Evolutionary conservation across 225 moss, liverwort and hornwort genomes (phyloP).

Genomic region (Ulota crispa): DNA sequence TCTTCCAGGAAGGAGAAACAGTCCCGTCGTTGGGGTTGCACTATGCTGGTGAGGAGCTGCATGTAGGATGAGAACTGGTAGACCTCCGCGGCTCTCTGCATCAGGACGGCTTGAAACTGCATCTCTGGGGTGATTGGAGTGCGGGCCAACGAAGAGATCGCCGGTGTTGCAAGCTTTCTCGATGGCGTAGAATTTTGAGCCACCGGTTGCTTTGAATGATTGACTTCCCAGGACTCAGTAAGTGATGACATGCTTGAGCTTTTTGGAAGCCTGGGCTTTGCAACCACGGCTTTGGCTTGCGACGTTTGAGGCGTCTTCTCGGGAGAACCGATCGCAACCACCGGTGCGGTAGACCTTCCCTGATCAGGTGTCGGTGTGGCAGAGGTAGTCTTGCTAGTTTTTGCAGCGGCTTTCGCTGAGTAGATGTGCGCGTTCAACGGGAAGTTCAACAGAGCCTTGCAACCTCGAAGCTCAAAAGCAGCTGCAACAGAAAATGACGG

Average conservation of each 20-base stretch:
- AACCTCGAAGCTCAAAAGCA: slow-evolving; percentile 58
- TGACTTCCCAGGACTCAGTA: neutral
- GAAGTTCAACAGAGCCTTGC: slow-evolving; percentile 56
- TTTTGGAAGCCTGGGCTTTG: neutral
- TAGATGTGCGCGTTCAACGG: slow-evolving; percentile 48
- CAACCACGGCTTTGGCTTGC: neutral
- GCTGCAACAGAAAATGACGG: slow-evolving; percentile 18
- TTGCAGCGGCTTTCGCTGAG: slow-evolving; percentile 40
- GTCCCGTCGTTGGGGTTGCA: neutral
- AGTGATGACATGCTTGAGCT: neutral
- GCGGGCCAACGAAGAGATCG: neutral
- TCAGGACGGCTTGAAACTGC: slow-evolving; percentile 39
- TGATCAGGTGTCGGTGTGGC: neutral
- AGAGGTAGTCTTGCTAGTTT: neutral
- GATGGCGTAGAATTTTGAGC: neutral
- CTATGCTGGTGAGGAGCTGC: slow-evolving; percentile 31
- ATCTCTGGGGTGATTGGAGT: slow-evolving; percentile 1
- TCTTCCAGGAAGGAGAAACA: slow-evolving; percentile 22
- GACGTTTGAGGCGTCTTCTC: neutral
- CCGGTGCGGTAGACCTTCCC: neutral
- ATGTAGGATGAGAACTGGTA: slow-evolving; percentile 30
- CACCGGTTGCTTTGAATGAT: neutral
- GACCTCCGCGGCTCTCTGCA: slow-evolving; percentile 38
- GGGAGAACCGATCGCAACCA: neutral
- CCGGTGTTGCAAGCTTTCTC: neutral